Conservation (phyloP, 352 stramenopile species). For the Phytophthora pistaciae region DNA sequence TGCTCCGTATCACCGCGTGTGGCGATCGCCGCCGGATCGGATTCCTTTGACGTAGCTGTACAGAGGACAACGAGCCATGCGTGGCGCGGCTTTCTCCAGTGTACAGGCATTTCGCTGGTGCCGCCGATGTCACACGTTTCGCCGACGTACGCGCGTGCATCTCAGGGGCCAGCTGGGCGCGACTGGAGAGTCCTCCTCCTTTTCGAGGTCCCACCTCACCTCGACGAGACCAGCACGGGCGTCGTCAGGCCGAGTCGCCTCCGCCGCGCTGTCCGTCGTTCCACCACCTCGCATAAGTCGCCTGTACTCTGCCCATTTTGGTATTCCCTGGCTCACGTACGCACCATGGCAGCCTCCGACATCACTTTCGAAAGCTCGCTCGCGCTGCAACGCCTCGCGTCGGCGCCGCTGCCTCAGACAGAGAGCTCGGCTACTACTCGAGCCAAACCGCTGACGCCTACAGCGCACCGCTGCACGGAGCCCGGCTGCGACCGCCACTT, state of each 20-base stretch:
- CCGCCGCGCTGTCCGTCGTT: conserved; percentile 21
- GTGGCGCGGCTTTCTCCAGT: conserved; percentile 15
- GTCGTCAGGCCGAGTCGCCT: conserved; percentile 7
- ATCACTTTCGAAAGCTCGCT: conserved; percentile 8
- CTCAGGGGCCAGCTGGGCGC: conserved; percentile 24
- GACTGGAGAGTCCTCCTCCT: conserved; percentile 22
- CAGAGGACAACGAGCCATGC: neutral
- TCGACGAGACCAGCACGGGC: conserved; percentile 23
- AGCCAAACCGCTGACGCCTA: conserved; percentile 15
- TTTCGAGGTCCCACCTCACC: conserved; percentile 25
- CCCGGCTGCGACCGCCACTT: conserved; percentile 40
- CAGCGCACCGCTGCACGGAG: conserved; percentile 26
- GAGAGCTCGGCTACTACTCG: conserved; percentile 6
- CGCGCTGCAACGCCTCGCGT: conserved; percentile 19
- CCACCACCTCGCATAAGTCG: conserved; percentile 11
- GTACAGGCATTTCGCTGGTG: conserved; percentile 13
- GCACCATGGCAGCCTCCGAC: conserved; percentile 14
- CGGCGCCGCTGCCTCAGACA: conserved; percentile 13
- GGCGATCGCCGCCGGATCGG: neutral
- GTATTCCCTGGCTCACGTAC: conserved; percentile 18
- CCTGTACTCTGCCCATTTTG: conserved; percentile 18
- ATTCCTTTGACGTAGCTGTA: neutral
- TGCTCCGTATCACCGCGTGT: neutral
- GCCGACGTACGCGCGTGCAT: conserved; percentile 13
- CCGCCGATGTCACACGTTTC: conserved; percentile 39